A percentile compares a stretch with the other conserved stretches of the same genome.
Conservation (phyloP, 1,139 yeast genomes). For the Blastobotrys petasosporus region DNA sequence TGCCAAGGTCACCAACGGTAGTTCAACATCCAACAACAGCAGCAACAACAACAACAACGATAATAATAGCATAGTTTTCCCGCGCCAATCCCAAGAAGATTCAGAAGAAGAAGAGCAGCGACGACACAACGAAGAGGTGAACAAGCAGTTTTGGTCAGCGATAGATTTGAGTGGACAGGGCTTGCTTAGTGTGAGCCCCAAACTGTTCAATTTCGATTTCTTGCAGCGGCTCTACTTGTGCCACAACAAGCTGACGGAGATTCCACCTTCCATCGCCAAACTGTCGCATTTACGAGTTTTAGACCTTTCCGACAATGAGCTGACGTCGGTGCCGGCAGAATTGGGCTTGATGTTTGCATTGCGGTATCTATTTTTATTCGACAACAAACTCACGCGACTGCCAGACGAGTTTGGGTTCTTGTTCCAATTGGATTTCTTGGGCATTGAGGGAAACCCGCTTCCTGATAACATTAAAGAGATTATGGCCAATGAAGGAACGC, state of each 20-base stretch:
- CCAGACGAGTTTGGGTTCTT: constrained; percentile 86
- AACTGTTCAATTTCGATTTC: constrained; percentile 75
- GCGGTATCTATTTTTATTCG: constrained; percentile 79
- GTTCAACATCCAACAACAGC: constrained; percentile 9
- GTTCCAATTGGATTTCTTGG: constrained; percentile 78
- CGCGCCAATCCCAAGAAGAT: constrained; percentile 49
- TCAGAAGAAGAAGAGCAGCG: constrained; percentile 77
- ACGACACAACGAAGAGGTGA: constrained; percentile 61
- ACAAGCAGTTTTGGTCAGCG: constrained; percentile 88
- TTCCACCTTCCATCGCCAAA: constrained; percentile 68
- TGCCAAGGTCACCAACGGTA: constrained; percentile 30
- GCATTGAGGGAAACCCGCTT: constrained; percentile 89
- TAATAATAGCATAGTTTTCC: constrained; percentile 20
- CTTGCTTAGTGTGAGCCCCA: constrained; percentile 59
- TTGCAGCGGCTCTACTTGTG: constrained; percentile 81
- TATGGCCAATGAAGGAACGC: constrained; percentile 76
- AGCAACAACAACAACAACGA: constrained; percentile 18
- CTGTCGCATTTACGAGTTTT: constrained; percentile 73
- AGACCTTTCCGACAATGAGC: constrained; percentile 74
- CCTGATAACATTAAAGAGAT: constrained; percentile 59
- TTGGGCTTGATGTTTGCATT: constrained; percentile 77
- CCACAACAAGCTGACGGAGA: constrained; percentile 66
- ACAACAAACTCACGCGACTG: constrained; percentile 66
- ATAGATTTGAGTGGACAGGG: constrained; percentile 91
- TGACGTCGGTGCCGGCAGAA: constrained; percentile 69